These are phyloP conservation scores for Articulospora tetracladia DNA, from an alignment of 495 filamentous ascomycete species.

Conservation along the genomic window DNA sequence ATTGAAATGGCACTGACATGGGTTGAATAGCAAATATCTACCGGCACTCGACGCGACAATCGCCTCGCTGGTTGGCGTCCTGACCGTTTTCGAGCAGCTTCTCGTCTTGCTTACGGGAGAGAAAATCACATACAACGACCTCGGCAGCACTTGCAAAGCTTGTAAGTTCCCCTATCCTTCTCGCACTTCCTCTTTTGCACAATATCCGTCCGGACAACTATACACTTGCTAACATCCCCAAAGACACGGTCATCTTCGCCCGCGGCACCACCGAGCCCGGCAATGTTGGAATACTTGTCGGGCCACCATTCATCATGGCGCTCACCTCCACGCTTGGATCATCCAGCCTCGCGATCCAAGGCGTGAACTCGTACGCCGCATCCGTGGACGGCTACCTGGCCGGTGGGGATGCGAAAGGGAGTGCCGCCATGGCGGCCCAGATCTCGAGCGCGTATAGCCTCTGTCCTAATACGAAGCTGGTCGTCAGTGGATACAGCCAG, in stretches of 20 bases:
- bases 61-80: conserved; percentile 16
- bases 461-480: conserved; percentile 58
- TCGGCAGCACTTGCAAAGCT: conserved; percentile 36
- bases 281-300: conserved; percentile 50
- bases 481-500: conserved; percentile 59
- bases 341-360: conserved; percentile 47
- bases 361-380: conserved; percentile 45
- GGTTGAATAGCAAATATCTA: conserved; percentile 18
- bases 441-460: conserved; percentile 41
- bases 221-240: conserved; percentile 1
- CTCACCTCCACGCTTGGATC: conserved; percentile 32
- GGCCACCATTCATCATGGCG: conserved; percentile 47
- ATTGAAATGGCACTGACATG: too few species aligned
- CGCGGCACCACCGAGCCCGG: conserved; percentile 53
- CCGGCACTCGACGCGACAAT: conserved; percentile 25
- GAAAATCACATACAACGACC: conserved; percentile 39
- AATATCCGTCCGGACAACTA: neutral
- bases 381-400: conserved; percentile 41
- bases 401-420: conserved; percentile 39
- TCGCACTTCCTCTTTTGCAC: neutral
- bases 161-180: neutral
- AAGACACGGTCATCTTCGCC: conserved; percentile 56
- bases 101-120: conserved; percentile 25
- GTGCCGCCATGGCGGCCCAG: conserved; percentile 31
- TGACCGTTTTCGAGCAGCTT: conserved; percentile 20